phyloP scores from a whole-genome alignment of 805 yeast genomes.

The Teunomyces panamensis region DNA sequence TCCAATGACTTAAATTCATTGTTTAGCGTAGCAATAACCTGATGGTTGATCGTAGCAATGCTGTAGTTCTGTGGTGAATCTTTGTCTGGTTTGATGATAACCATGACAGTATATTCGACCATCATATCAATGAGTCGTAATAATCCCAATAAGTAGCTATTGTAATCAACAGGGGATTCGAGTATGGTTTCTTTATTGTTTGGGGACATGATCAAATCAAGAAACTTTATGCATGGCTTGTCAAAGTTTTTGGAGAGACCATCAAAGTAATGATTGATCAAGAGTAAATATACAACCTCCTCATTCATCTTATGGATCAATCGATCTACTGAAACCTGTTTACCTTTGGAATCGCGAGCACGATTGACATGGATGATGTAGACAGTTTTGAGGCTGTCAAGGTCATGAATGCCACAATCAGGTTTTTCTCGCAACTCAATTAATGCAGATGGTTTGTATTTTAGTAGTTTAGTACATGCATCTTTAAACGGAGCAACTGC shows the following conservation, averaged over 20 bases:
- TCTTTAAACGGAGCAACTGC: slow-evolving; percentile 11
- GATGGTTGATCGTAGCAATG: slow-evolving; percentile 19
- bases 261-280: slow-evolving; percentile 17
- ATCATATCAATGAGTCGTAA: slow-evolving; percentile 20
- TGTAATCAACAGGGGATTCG: slow-evolving; percentile 16
- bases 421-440: background rate
- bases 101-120: slow-evolving; percentile 23
- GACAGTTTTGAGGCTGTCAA: background rate
- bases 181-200: slow-evolving; percentile 10
- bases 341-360: slow-evolving; percentile 5
- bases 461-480: slow-evolving; percentile 6
- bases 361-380: background rate
- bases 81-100: slow-evolving; percentile 18
- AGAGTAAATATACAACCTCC: slow-evolving; percentile 17
- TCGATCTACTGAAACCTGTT: slow-evolving; percentile 16
- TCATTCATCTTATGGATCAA: slow-evolving; percentile 16
- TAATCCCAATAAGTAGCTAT: slow-evolving; percentile 19
- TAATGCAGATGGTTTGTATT: background rate
- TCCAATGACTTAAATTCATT: slow-evolving; percentile 26
- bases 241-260: slow-evolving; percentile 9
- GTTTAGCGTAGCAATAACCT: slow-evolving; percentile 21
- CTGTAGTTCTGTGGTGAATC: slow-evolving; percentile 12
- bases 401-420: background rate
- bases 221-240: background rate
- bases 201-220: slow-evolving; percentile 21